Evolutionary conservation across 164 flowering plant species (phyloP), one percentile per base, ranked within the genome.

Genomic region (Umbellularia californica): DNA sequence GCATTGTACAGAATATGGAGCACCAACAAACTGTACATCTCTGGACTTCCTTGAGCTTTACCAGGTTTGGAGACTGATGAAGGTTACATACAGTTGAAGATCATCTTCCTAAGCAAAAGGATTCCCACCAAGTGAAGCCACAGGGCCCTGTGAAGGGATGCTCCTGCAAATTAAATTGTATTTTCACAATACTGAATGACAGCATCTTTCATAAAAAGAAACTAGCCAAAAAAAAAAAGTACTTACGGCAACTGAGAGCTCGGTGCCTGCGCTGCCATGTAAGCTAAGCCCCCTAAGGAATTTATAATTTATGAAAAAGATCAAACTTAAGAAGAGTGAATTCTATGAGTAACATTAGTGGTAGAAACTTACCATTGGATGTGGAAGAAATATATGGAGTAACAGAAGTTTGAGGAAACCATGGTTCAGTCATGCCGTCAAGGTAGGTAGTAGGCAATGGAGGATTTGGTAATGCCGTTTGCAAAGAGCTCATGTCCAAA

Each of bases 401-500:
- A 17, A 78, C 84, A 69, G 90, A 74, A 84, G 84, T 81, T 77
- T 84, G 89, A 60, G 90, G 81, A 81, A 89, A 84, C 99, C 97
- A 90, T 63, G 92, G 84, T 50, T 89, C 77, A 77, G 75, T 69
- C 23, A 81, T 69, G 77, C 82, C 90, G 76, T 78, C 88, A 50
- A 78, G 69, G 67, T 83, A 87, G 71, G 88, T 33, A 68, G 92
- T 50, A 68, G 87, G 82, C 76, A 79, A 68, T 69, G 81, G 83
- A 41, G 83, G 58, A 82, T 79, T 78, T n/a, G 97, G 97, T 70
- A 95, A 78, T 50, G 92, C 90, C 65, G 89, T 79, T 79, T 90
- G 92, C 80, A 93, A 79, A 55, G 97, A 83, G 77, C 85, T 87
- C 93, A 95, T 90, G 82, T 89, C 90, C 79, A 88, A 82, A 78